Evolutionary conservation across 257 asterid genomes (phyloP).

Genomic region (Petrea volubilis): DNA sequence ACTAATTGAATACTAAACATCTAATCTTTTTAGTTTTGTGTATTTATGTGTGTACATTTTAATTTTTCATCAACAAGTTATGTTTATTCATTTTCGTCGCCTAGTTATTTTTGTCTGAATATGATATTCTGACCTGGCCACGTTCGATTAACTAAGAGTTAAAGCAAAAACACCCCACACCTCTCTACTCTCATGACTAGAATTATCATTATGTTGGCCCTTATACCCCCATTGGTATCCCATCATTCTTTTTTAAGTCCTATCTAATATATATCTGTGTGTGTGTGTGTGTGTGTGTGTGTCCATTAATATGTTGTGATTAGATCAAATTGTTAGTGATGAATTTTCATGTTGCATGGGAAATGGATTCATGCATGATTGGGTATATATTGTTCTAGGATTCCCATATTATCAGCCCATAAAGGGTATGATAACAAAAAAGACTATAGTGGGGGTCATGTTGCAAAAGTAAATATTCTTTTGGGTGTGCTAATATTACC

Average conservation of each 20-base stretch:
- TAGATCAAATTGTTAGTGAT: neutral
- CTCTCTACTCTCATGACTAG: neutral
- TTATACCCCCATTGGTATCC: constrained; percentile 13
- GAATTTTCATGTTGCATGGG: constrained; percentile 15
- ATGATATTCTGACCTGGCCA: constrained; percentile 29
- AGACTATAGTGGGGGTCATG: neutral
- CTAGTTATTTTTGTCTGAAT: neutral
- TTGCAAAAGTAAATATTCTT: constrained; percentile 8
- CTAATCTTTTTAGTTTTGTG: neutral
- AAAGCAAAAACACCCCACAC: neutral
- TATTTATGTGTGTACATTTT: neutral
- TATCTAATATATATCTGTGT: neutral
- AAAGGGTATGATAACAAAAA: neutral
- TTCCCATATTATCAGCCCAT: constrained; percentile 11
- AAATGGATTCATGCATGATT: constrained; percentile 25
- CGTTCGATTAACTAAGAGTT: neutral
- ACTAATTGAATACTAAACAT: neutral
- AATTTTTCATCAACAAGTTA: too few species aligned
- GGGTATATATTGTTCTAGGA: constrained; percentile 5
- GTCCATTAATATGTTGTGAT: too few species aligned
- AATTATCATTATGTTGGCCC: neutral
- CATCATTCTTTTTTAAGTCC: neutral
- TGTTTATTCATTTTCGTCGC: neutral
- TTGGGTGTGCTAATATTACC: neutral
- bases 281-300: neutral